Base-by-base conservation (phyloP, 495 filamentous ascomycete species). In the Aspergillus carlsbadensis region DNA sequence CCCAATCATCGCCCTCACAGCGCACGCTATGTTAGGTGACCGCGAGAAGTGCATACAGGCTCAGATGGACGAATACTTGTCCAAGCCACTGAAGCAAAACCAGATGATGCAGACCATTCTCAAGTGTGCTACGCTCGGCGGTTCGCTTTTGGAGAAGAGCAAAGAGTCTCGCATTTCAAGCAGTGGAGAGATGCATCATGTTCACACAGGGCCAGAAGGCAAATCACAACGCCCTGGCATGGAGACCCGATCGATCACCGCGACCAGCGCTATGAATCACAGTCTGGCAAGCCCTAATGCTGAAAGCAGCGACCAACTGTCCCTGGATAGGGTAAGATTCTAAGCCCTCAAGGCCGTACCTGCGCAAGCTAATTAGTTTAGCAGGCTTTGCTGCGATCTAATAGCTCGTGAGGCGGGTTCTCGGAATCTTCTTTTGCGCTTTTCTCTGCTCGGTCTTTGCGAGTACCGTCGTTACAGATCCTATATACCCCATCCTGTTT, bases 11-110 rank as follows among this genome's bases (percentile, higher is more conserved):
- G 95, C 95, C 3, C 82, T 99, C 10, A 99, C 95, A 2, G 95
- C 95, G 4, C 95, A 98, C 75, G 95, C 95, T 61, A 99, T 99
- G 95, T 84, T 98, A 79, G 95, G 95, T 63, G 95, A 99, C 68
- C 84, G 95, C 29, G 95, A 99, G 73, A 96, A 95, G 78, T 99
- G 95, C 65, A 93, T 99, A 56, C 89, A 95, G 67, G 93, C 92
- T 13, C 91, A 97, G 75, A 98, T 98, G 95, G 95, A 98, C 62
- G 95, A 99, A 68, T 99, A 99, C 67, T 79, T 99, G 56, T 96
- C 93, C 37, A 99, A 99, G 71, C 95, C 95, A 35, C 81, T 99
- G 54, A 96, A 97, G 71, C 93, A 96, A 69, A 97, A 96, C 69
- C 91, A 96, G 67, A 87, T 99, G 74, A 97, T 98, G 71, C 95